Percentiles rank a stretch among this genome's conserved stretches.
phyloP scores from a whole-genome alignment of 148 eudicot genomes.

The Rheum nobile region DNA sequence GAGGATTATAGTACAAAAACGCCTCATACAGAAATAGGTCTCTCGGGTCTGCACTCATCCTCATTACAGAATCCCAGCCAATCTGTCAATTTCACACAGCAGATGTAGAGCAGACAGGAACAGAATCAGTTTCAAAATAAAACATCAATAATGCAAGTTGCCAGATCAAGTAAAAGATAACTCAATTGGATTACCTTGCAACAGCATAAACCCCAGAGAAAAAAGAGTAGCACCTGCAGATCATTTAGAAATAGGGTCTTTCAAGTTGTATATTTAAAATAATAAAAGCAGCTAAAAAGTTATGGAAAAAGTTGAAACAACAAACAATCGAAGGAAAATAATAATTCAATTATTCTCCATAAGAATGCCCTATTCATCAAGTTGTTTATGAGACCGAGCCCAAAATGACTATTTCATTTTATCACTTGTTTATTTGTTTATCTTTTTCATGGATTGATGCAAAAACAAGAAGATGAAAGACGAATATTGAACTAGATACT shows the following conservation, averaged over 20 bases:
- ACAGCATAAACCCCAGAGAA: constrained; percentile 76
- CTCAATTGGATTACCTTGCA: constrained; percentile 50
- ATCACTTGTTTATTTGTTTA: not conserved
- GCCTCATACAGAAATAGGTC: constrained; percentile 96
- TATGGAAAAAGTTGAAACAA: not conserved
- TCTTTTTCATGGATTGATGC: not conserved
- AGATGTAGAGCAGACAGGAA: not conserved
- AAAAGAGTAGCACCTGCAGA: constrained; percentile 63
- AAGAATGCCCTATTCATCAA: not conserved
- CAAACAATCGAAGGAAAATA: not conserved
- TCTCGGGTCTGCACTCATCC: constrained; percentile 85
- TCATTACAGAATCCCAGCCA: constrained; percentile 97
- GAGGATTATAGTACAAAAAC: constrained; percentile 93
- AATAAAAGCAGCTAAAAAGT: not conserved
- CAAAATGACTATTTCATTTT: not conserved
- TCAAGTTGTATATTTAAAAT: not conserved
- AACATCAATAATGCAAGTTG: not conserved
- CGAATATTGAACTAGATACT: not conserved
- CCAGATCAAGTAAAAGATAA: not conserved
- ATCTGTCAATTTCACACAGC: constrained; percentile 33
- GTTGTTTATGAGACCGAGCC: not conserved
- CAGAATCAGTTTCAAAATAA: not conserved
- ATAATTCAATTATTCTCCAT: not conserved
- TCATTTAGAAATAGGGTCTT: constrained; percentile 8
- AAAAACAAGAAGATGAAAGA: not conserved